Percentiles rank a stretch among this genome's conserved stretches.
These are phyloP conservation scores for Neurospora sp. DNA, from an alignment of 495 filamentous ascomycete genomes.

Conservation along the genomic window DNA sequence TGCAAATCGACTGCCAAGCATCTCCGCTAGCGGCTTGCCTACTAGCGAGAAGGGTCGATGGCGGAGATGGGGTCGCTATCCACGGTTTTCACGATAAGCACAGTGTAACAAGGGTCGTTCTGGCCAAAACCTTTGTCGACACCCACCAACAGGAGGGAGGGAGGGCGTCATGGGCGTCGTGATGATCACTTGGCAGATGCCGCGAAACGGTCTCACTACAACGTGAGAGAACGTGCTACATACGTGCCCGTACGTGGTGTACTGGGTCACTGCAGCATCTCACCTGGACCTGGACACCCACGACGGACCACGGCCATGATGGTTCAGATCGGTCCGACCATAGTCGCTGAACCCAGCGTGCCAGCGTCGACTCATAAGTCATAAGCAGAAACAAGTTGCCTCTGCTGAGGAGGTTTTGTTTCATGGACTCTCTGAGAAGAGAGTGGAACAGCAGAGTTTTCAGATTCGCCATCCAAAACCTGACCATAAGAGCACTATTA, in stretches of 20 bases:
- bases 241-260: neutral
- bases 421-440: neutral
- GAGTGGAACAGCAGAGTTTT: neutral
- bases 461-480: neutral
- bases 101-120: neutral
- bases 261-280: neutral
- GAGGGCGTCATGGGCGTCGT: neutral
- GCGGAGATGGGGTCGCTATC: neutral
- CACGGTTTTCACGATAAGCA: neutral
- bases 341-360: neutral
- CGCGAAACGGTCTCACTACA: neutral
- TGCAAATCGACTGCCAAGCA: neutral
- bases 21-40: neutral
- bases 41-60: neutral
- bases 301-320: neutral
- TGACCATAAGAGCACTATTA: neutral
- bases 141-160: neutral
- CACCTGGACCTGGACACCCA: neutral
- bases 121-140: neutral
- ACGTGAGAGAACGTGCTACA: neutral
- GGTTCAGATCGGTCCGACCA: neutral
- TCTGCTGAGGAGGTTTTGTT: neutral
- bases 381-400: neutral
- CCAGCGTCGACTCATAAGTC: neutral
- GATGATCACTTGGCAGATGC: neutral